These are phyloP conservation scores for Zygosaccharomyces rouxii DNA, from an alignment of 805 yeast genomes.

Conservation along the genomic window DNA sequence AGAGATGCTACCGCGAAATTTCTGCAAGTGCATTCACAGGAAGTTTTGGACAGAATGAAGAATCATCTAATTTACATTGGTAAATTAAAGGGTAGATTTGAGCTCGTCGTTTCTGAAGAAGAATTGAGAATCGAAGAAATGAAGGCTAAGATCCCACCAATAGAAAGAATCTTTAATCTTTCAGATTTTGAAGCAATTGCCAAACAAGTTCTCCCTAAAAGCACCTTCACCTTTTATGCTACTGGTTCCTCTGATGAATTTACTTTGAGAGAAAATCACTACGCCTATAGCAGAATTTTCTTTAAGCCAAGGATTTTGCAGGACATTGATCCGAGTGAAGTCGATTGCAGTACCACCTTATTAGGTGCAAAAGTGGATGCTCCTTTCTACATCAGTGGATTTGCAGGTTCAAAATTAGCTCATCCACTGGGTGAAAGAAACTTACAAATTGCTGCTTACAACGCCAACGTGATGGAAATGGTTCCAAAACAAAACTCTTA, in stretches of 20 bases:
- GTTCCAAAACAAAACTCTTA: conserved; percentile 42
- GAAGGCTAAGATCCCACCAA: conserved; percentile 30
- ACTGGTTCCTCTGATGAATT: conserved; percentile 50
- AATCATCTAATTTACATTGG: conserved; percentile 15
- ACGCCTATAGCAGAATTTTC: conserved; percentile 40
- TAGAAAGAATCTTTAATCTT: conserved; percentile 34
- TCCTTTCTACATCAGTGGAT: conserved; percentile 49
- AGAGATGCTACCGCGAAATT: conserved; percentile 64
- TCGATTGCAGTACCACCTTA: conserved; percentile 44
- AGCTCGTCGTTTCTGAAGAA: conserved; percentile 16
- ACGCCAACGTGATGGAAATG: conserved; percentile 45
- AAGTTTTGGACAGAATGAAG: conserved; percentile 16
- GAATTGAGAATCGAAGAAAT: conserved; percentile 15
- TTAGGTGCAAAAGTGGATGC: conserved; percentile 43
- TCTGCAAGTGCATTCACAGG: conserved; percentile 35
- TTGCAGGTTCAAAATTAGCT: conserved; percentile 43
- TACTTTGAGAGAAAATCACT: conserved; percentile 42
- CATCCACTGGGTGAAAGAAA: conserved; percentile 40
- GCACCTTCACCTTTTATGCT: conserved; percentile 42
- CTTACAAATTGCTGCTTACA: conserved; percentile 17
- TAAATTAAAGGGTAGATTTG: conserved; percentile 15
- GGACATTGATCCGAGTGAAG: conserved; percentile 30
- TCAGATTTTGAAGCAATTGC: conserved; percentile 43
- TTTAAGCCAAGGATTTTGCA: conserved; percentile 44
- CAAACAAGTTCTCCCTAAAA: conserved; percentile 30